Conservation (phyloP, 2,329 filamentous ascomycete species). For the Cordyceps sp. region DNA sequence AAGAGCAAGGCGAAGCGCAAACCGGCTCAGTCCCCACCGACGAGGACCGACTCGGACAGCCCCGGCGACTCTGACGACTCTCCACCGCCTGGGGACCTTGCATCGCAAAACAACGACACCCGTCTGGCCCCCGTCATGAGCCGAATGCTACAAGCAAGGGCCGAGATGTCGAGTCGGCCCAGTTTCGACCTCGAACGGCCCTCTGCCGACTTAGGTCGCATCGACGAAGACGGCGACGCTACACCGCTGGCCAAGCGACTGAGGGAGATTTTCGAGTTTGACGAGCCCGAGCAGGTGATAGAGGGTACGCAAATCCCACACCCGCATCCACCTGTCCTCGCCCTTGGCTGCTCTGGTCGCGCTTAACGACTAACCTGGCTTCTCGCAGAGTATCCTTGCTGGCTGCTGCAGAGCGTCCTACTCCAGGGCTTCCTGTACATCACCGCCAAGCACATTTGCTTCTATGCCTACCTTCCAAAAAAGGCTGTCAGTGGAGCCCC, state of each 20-base stretch:
- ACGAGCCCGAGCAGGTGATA: constrained; percentile 67
- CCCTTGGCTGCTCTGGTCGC: background rate
- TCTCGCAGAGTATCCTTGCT: constrained; percentile 69
- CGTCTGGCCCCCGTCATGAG: constrained; percentile 57
- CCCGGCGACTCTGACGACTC: constrained; percentile 10
- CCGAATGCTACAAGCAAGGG: constrained; percentile 58
- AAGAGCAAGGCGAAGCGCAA: constrained; percentile 25
- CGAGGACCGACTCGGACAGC: constrained; percentile 17
- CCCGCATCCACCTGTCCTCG: background rate
- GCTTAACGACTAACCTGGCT: no score
- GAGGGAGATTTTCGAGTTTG: constrained; percentile 75
- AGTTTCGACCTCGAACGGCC: constrained; percentile 37
- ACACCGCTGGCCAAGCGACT: constrained; percentile 52
- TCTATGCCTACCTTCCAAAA: constrained; percentile 93
- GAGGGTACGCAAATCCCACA: constrained; percentile 50
- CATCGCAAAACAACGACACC: constrained; percentile 16
- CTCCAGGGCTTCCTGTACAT: constrained; percentile 95
- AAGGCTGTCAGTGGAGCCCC: constrained; percentile 56
- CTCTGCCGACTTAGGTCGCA: constrained; percentile 21
- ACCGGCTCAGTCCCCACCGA: no score
- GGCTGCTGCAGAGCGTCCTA: constrained; percentile 78
- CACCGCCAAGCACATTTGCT: constrained; percentile 82
- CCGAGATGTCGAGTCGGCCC: constrained; percentile 41
- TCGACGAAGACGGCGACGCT: constrained; percentile 21
- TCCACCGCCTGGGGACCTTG: constrained; percentile 6